A percentile compares a stretch with the other conserved stretches of the same genome.
Conservation (phyloP, 2,329 filamentous ascomycete genomes). For the Incumbomyces lentus region DNA sequence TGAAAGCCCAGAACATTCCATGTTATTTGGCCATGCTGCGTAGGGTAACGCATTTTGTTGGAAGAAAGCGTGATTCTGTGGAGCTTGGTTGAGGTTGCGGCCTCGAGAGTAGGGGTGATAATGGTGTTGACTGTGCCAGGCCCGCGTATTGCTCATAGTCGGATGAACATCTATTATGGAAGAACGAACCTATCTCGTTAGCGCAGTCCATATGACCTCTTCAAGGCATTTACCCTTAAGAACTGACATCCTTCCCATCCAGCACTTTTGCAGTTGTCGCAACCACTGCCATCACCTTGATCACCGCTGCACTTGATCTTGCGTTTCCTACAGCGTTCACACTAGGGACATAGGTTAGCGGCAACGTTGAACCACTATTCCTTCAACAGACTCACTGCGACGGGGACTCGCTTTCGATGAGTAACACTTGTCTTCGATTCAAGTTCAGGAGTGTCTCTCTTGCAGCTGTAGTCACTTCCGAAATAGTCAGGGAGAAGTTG, state of each 20-base stretch:
- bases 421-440: slow-evolving; percentile 16
- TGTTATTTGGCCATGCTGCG: slow-evolving; percentile 1
- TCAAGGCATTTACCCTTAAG: slow-evolving; percentile 50
- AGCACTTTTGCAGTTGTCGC: slow-evolving; percentile 69
- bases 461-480: slow-evolving; percentile 13
- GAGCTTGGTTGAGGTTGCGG: not conserved
- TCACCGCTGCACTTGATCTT: slow-evolving; percentile 95
- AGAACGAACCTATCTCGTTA: slow-evolving; percentile 4
- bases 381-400: slow-evolving; percentile 22
- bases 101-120: slow-evolving; percentile 2
- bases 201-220: not conserved
- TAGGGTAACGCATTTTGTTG: not conserved
- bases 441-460: slow-evolving; percentile 17
- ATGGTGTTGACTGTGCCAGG: slow-evolving; percentile 3
- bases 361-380: not conserved
- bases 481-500: slow-evolving; percentile 15
- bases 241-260: slow-evolving; percentile 59
- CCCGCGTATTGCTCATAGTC: slow-evolving; percentile 1
- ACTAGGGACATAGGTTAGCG: slow-evolving; percentile 44
- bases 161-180: slow-evolving; percentile 1
- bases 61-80: not conserved
- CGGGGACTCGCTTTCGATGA: slow-evolving; percentile 24
- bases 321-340: slow-evolving; percentile 75
- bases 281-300: slow-evolving; percentile 62
- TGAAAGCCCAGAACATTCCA: slow-evolving; percentile 2